Evolutionary conservation across 345 rosid species (phyloP).

Genomic region (Gossypium sturtianum): DNA sequence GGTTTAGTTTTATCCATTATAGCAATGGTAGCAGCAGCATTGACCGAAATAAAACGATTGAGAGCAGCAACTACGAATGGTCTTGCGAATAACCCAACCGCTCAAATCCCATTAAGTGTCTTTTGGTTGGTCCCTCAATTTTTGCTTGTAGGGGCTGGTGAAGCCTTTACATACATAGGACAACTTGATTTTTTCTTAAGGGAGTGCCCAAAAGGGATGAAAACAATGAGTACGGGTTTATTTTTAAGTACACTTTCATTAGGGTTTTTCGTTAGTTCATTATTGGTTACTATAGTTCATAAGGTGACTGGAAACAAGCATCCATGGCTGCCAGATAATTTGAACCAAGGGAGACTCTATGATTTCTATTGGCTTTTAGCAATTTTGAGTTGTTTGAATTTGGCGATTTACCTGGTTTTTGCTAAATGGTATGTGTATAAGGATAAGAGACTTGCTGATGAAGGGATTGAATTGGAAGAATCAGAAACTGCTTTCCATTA

Average conservation of each 20-base stretch:
- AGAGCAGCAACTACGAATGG: slow-evolving; percentile 37
- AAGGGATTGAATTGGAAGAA: slow-evolving; percentile 68
- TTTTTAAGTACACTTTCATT: slow-evolving; percentile 78
- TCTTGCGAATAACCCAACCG: slow-evolving; percentile 27
- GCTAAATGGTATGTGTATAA: slow-evolving; percentile 92
- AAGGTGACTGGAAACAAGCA: slow-evolving; percentile 37
- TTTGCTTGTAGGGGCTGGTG: slow-evolving; percentile 79
- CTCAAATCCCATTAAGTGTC: slow-evolving; percentile 62
- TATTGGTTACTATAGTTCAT: slow-evolving; percentile 68
- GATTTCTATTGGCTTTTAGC: slow-evolving; percentile 90
- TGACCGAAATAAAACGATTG: slow-evolving; percentile 62
- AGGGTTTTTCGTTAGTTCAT: slow-evolving; percentile 83
- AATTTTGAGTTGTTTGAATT: slow-evolving; percentile 53
- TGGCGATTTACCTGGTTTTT: slow-evolving; percentile 43
- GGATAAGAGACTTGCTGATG: slow-evolving; percentile 71
- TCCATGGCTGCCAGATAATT: slow-evolving; percentile 84
- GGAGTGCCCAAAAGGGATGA: slow-evolving; percentile 98
- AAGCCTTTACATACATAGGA: slow-evolving; percentile 82
- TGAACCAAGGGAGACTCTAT: slow-evolving; percentile 73
- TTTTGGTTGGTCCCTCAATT: slow-evolving; percentile 84
- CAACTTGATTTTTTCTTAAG: slow-evolving; percentile 89
- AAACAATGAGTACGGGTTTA: slow-evolving; percentile 91
- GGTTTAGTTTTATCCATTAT: slow-evolving; percentile 52
- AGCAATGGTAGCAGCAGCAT: slow-evolving; percentile 75
- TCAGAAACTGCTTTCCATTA: slow-evolving; percentile 35